A percentile compares a stretch with the other conserved stretches of the same genome.
phyloP scores from a whole-genome alignment of 129 eudicot genomes.

The Chrysanthemum lavandulifolium region DNA sequence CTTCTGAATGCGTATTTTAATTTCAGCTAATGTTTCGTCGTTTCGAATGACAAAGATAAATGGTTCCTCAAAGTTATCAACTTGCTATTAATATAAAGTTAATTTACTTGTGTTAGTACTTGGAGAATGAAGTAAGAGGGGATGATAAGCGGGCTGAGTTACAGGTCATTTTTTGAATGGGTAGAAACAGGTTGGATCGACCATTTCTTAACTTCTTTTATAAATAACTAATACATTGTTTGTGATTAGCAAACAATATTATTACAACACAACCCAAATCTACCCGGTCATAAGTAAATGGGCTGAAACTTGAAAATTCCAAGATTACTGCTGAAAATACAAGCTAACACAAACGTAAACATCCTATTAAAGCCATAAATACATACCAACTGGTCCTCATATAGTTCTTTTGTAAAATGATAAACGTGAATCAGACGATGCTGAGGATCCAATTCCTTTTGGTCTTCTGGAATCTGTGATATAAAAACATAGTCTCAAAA shows the following conservation, averaged over 20 bases:
- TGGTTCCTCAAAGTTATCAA: constrained; percentile 69
- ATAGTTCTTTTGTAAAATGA: constrained; percentile 52
- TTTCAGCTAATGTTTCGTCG: constrained; percentile 66
- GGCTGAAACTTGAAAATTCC: neutral
- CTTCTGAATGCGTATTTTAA: constrained; percentile 66
- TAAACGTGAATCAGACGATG: constrained; percentile 65
- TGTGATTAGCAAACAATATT: neutral
- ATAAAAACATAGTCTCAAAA: neutral
- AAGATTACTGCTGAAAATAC: neutral
- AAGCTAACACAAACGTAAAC: neutral
- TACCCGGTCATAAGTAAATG: neutral
- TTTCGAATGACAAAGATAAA: constrained; percentile 64
- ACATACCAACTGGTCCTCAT: constrained; percentile 51
- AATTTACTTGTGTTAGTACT: neutral
- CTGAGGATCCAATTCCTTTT: constrained; percentile 56
- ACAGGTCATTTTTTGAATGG: neutral
- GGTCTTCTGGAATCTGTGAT: constrained; percentile 72
- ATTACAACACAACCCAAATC: neutral
- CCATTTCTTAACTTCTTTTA: neutral
- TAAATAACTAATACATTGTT: neutral
- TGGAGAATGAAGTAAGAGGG: neutral
- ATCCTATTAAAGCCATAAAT: neutral
- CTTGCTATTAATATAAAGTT: constrained; percentile 30
- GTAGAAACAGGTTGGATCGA: neutral
- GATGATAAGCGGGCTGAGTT: neutral